These are phyloP conservation scores for Microbotryomycetes sp. DNA, from an alignment of 1,284 basidiomycete species.

Conservation along the genomic window DNA sequence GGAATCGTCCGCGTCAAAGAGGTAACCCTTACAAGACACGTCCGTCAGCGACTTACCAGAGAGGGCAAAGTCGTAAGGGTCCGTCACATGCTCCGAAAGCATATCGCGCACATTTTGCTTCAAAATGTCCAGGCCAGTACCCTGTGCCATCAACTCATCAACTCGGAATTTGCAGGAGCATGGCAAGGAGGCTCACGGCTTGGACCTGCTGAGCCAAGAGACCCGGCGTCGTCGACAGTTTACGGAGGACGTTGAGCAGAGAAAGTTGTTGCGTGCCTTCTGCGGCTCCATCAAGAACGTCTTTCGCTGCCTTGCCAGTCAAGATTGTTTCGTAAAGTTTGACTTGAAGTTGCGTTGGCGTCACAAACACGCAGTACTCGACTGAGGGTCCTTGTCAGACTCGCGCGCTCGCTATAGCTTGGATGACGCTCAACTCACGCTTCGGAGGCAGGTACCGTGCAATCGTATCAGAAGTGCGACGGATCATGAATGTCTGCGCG, in stretches of 20 bases:
- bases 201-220: conserved; percentile 67
- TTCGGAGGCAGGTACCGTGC: conserved; percentile 84
- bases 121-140: conserved; percentile 36
- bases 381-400: too few relatives aligned
- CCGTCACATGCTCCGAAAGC: conserved; percentile 57
- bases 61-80: conserved; percentile 61
- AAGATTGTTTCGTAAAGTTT: conserved; percentile 71
- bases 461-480: conserved; percentile 75
- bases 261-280: conserved; percentile 32
- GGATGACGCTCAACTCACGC: conserved; percentile 57
- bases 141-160: conserved; percentile 38
- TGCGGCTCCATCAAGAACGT: conserved; percentile 14
- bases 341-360: conserved; percentile 71
- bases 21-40: neutral
- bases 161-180: conserved; percentile 18
- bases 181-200: conserved; percentile 32
- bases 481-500: conserved; percentile 77
- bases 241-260: conserved; percentile 49
- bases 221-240: conserved; percentile 89
- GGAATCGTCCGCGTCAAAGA: neutral
- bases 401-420: too few relatives aligned
- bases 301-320: conserved; percentile 36
- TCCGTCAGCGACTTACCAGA: conserved; percentile 8
- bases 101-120: conserved; percentile 52
- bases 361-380: conserved; percentile 88